Evolutionary conservation across 805 yeast species (phyloP).

Genomic region (Clavispora santaluciae): DNA sequence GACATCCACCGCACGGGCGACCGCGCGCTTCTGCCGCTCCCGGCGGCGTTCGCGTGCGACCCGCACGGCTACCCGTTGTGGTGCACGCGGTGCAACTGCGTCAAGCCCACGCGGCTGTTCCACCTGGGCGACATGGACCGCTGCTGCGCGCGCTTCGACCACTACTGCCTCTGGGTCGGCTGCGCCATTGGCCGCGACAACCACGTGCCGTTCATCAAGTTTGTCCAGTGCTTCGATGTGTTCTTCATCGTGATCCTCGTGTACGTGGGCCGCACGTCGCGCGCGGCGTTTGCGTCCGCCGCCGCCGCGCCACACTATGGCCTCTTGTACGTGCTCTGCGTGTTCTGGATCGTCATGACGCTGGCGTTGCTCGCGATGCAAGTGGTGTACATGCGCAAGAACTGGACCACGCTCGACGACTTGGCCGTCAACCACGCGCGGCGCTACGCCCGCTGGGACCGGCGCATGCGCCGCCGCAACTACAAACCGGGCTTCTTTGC

Average conservation of each 20-base stretch:
- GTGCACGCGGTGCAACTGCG: slow-evolving; percentile 62
- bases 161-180: slow-evolving; percentile 78
- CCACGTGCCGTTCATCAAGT: slow-evolving; percentile 54
- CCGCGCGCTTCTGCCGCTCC: slow-evolving; percentile 35
- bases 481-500: background rate
- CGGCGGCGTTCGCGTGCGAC: slow-evolving; percentile 64
- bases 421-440: slow-evolving; percentile 31
- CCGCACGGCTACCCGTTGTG: slow-evolving; percentile 69
- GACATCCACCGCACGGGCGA: slow-evolving; percentile 19
- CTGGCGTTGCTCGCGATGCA: slow-evolving; percentile 41
- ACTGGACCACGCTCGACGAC: slow-evolving; percentile 60
- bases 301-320: slow-evolving; percentile 45
- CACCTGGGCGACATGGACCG: slow-evolving; percentile 53
- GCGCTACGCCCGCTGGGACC: slow-evolving; percentile 24
- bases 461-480: slow-evolving; percentile 1
- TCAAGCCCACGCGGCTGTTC: slow-evolving; percentile 65
- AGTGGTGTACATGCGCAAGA: slow-evolving; percentile 38
- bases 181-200: slow-evolving; percentile 65
- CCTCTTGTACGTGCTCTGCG: slow-evolving; percentile 40
- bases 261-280: slow-evolving; percentile 22
- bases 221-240: slow-evolving; percentile 32
- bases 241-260: slow-evolving; percentile 28
- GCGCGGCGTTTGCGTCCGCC: slow-evolving; percentile 16
- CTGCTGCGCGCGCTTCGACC: slow-evolving; percentile 79
- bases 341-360: slow-evolving; percentile 43